These are phyloP conservation scores for Fusarium sp. DNA, from an alignment of 2,329 filamentous ascomycete genomes.

Conservation along the genomic window DNA sequence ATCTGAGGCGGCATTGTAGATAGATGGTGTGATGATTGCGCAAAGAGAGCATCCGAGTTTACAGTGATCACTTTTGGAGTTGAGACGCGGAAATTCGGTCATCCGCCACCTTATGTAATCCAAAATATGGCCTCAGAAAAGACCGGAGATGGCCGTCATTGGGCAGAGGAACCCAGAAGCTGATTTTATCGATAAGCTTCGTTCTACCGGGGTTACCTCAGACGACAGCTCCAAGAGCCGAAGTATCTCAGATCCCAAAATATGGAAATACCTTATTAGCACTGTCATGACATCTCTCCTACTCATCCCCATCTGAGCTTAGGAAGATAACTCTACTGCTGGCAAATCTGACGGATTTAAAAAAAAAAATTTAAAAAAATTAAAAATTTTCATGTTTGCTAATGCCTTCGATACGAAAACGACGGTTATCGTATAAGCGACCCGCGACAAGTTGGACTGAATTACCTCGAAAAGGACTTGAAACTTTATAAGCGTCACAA, in stretches of 20 bases:
- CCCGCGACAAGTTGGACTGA: background rate
- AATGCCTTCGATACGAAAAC: constrained; percentile 7
- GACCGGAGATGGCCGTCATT: constrained; percentile 31
- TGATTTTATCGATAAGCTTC: constrained; percentile 44
- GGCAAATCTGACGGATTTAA: background rate
- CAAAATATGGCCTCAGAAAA: constrained; percentile 17
- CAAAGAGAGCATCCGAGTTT: constrained; percentile 22
- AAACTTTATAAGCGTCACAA: background rate
- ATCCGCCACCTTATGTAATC: constrained; percentile 43
- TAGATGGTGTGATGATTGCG: constrained; percentile 34
- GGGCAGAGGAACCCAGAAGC: constrained; percentile 2
- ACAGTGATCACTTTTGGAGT: constrained; percentile 41
- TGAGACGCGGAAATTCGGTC: constrained; percentile 41
- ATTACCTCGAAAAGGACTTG: background rate
- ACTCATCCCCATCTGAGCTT: background rate
- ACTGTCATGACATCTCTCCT: background rate
- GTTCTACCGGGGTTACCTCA: background rate
- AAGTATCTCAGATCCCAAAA: background rate
- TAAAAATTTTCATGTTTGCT: background rate
- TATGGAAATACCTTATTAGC: background rate
- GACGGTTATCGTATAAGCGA: background rate
- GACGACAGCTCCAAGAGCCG: background rate
- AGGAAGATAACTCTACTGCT: background rate
- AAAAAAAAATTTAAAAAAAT: no score
- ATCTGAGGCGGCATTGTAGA: constrained; percentile 83